A percentile compares a stretch with the other conserved stretches of the same genome.
phyloP scores from a whole-genome alignment of 495 filamentous ascomycete species.

The Aspergillus hancockii region DNA sequence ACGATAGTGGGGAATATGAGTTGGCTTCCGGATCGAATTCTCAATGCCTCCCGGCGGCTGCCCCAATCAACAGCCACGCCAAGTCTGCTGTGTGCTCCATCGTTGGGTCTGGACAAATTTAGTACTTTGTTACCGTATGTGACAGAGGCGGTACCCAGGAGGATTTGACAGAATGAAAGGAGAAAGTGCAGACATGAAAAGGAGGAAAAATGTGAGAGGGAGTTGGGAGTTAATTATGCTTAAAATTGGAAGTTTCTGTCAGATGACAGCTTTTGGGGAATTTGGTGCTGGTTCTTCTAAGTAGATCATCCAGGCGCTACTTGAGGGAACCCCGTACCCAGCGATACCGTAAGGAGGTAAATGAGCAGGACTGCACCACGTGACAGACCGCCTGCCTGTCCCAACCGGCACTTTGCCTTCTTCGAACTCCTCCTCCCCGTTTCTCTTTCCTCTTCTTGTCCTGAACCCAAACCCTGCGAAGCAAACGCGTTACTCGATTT shows the following conservation, averaged over 20 bases:
- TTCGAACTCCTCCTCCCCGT: slow-evolving; percentile 38
- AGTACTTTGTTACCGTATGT: slow-evolving; percentile 11
- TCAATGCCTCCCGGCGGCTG: slow-evolving; percentile 18
- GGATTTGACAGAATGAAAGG: neutral
- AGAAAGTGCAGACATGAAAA: neutral
- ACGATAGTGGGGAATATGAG: slow-evolving; percentile 21
- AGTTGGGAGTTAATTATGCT: neutral
- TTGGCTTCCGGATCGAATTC: slow-evolving; percentile 22
- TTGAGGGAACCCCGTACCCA: neutral
- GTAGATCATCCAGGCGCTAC: neutral
- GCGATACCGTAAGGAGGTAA: neutral
- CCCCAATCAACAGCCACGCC: slow-evolving; percentile 21
- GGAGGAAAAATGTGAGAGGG: neutral
- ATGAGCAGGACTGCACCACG: slow-evolving; percentile 20
- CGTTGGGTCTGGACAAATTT: slow-evolving; percentile 25
- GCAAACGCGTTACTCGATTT: slow-evolving; percentile 58
- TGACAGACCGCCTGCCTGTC: slow-evolving; percentile 46
- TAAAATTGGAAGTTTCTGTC: neutral
- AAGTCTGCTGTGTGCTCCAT: slow-evolving; percentile 18
- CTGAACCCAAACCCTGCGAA: slow-evolving; percentile 43
- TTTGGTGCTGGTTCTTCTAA: neutral
- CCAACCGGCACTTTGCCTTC: slow-evolving; percentile 43
- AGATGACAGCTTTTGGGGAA: neutral
- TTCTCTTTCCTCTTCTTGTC: slow-evolving; percentile 38
- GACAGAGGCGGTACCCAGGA: neutral